A percentile compares a stretch with the other conserved stretches of the same genome.
phyloP scores from a whole-genome alignment of 805 yeast genomes.

The Torulaspora indica region DNA sequence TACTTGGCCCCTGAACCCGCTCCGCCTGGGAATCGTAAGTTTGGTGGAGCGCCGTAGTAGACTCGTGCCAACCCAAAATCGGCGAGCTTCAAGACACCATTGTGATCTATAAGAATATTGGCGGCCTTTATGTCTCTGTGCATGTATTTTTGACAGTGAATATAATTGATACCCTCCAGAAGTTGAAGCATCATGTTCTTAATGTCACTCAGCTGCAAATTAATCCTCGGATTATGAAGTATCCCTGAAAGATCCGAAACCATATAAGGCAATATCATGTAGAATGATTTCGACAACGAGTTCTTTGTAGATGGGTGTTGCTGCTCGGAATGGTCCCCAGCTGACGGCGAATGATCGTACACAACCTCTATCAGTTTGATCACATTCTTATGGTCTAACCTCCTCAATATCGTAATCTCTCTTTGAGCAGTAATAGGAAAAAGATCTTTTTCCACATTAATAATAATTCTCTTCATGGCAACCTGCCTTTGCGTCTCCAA shows the following conservation, averaged over 20 bases:
- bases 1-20: constrained; percentile 42
- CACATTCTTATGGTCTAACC: constrained; percentile 63
- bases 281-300: constrained; percentile 43
- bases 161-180: constrained; percentile 71
- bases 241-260: constrained; percentile 87
- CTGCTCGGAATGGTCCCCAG: constrained; percentile 10
- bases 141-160: constrained; percentile 52
- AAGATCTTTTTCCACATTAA: constrained; percentile 45
- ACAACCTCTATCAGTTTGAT: constrained; percentile 77
- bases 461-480: constrained; percentile 82
- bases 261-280: constrained; percentile 91
- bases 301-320: constrained; percentile 11
- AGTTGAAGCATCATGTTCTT: constrained; percentile 80
- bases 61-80: constrained; percentile 92
- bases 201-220: constrained; percentile 59
- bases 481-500: constrained; percentile 52
- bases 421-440: constrained; percentile 94
- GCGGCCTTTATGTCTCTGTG: constrained; percentile 97
- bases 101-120: constrained; percentile 73
- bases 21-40: constrained; percentile 41
- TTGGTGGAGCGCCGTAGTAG: constrained; percentile 60
- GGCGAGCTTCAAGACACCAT: constrained; percentile 81
- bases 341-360: constrained; percentile 42
- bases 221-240: constrained; percentile 69
- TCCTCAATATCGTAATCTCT: constrained; percentile 78